Base-by-base conservation (phyloP, 2,329 filamentous ascomycete species). In the Cladosporium oxysporum region DNA sequence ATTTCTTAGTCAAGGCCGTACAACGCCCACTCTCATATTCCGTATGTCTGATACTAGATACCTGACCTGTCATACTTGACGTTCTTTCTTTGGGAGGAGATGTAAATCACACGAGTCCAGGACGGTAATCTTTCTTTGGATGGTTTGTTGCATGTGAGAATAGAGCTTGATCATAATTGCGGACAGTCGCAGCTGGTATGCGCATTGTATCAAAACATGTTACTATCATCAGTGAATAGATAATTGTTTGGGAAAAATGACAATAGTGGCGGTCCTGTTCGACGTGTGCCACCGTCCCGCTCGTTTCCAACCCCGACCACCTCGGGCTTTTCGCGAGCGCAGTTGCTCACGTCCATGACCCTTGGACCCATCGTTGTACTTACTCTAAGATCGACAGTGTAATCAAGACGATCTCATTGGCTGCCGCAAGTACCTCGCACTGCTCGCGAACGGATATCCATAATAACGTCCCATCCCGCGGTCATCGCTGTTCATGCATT, bases 21-120 rank as follows among this genome's bases (percentile, higher is more conserved):
- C 12, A 3, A 11, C 10, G 41, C 41, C n/a, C 10, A 3, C 71
- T 84, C 62, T 85, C 28, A 55, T 18, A 31, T 55, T 55, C 31
- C 52, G 52, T 55, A 55, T 47, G 41, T 47, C 21, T n/a, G 41
- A 47, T 47, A 10, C n/a, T 47, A 47, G 41, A 47, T 47, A 47
- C 41, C 41, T 47, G n/a, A 47, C n/a, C 41, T 47, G 41, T 47
- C 41, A 47, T 21, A 12, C n/a, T 47, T 47, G 41, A 21, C 41
- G 8, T 12, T 47, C 41, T 47, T 23, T 47, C 41, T 47, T 47
- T 47, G 41, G 41, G 41, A 47, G 41, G 41, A 47, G 2, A 23
- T 47, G 41, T 47, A 47, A 4, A 47, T 47, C 5, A 47, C 11
- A 47, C n/a, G 41, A 47, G n/a, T 47, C n/a, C 41, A 47, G 41